Evolutionary conservation across 116 monocot genomes (phyloP).

Genomic region (Thalassia testudinum): DNA sequence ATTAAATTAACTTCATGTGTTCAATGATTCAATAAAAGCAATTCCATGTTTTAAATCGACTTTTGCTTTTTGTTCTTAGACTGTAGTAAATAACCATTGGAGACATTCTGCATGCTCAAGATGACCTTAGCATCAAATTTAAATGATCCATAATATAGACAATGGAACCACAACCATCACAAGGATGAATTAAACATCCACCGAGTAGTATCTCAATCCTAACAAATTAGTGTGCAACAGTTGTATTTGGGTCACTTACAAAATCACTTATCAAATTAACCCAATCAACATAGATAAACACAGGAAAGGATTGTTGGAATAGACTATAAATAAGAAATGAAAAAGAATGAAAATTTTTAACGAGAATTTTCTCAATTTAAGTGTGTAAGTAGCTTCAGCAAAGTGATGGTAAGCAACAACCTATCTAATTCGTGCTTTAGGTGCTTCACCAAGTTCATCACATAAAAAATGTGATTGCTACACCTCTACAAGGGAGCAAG

Average conservation of each 20-base stretch:
- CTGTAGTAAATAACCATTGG: too few species aligned
- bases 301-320: too few species aligned
- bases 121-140: too few species aligned
- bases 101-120: too few species aligned
- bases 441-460: constrained; percentile 41
- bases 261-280: constrained; percentile 23
- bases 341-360: too few species aligned
- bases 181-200: constrained; percentile 77
- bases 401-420: constrained; percentile 64
- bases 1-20: too few species aligned
- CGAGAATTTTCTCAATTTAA: constrained; percentile 8
- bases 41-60: too few species aligned
- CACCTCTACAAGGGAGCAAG: constrained; percentile 76
- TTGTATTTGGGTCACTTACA: constrained; percentile 48
- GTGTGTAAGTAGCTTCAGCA: constrained; percentile 99
- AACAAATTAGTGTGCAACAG: constrained; percentile 57
- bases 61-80: too few species aligned
- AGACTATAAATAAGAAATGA: too few species aligned
- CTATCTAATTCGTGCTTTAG: constrained; percentile 40
- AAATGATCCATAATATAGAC: constrained; percentile 95
- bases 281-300: too few species aligned
- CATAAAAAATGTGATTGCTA: constrained; percentile 15
- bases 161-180: constrained; percentile 82
- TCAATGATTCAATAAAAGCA: too few species aligned
- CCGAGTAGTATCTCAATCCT: constrained; percentile 89